Evolutionary conservation across 2,329 filamentous ascomycete species (phyloP), one percentile per base, ranked within the genome.

Genomic region (Uncinocarpus reesii): DNA sequence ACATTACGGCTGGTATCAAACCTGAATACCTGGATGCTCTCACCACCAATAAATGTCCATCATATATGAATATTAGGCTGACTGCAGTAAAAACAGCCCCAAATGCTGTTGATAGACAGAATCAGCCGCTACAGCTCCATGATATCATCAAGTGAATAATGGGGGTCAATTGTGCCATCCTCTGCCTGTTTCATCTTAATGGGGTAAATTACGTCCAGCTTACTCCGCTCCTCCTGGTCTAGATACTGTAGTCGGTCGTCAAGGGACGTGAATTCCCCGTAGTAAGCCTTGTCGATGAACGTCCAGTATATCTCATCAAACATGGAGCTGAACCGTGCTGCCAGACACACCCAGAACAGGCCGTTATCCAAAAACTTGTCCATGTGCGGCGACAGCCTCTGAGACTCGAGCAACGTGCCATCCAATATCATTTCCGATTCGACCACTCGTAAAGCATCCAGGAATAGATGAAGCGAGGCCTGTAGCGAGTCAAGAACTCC

Each of bases 281-380:
- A 57, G 35, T 55, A 55, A 20, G 20, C 34, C 29, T 49, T 13
- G 16, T 58, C 52, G 16, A 59, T 46, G 23, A 57, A 58, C 5
- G 35, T 52, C 57, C 55, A 61, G 50, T 60, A 63, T 10, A 61
- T 57, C 2, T 53, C 50, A 51, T 61, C 57, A 28, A 61, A 56
- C 54, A 56, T 54, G 38, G 50, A 58, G 45, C 56, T 58, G 24
- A 56, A 55, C 38, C 55, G 49, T 52, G 58, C 58, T 8, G 57
- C 58, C 29, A 58, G 51, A 37, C 55, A 56, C 11, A 61, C 45
- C 57, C 60, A 62, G 37, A 60, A 60, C 34, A 57, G 49, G 26
- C 54, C 49, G 48, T 46, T 58, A 15, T 58, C 53, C 51, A 58
- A 42, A 23, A 56, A 60, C 28, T 53, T 28, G 44, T 52, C 54